Evolutionary conservation across 805 yeast species (phyloP).

Genomic region (Pichia membranifaciens): DNA sequence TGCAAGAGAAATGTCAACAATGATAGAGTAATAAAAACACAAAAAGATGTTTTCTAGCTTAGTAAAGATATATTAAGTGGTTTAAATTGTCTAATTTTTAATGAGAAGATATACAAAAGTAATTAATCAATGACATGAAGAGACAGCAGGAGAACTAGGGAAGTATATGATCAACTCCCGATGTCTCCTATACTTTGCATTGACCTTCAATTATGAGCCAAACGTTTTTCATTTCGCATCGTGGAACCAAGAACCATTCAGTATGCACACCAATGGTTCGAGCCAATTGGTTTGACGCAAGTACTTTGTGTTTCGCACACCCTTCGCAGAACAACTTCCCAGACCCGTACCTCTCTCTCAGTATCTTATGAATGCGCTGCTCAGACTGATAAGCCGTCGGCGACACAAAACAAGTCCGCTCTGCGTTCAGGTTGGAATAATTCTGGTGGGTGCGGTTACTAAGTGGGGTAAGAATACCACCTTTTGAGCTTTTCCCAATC

Average conservation of each 20-base stretch:
- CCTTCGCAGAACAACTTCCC: conserved; percentile 46
- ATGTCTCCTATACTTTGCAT: neutral
- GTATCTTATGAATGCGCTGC: conserved; percentile 33
- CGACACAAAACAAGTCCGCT: conserved; percentile 33
- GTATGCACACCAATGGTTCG: conserved; percentile 31
- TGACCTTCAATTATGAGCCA: conserved; percentile 16
- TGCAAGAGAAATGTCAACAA: no score
- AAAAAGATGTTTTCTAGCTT: no score
- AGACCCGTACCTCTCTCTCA: conserved; percentile 38
- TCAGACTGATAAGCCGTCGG: conserved; percentile 35
- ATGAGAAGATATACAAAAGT: no score
- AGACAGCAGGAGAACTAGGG: no score
- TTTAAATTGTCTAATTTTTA: no score
- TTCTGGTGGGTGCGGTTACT: conserved; percentile 2
- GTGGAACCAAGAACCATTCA: conserved; percentile 55
- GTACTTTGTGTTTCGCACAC: conserved; percentile 26
- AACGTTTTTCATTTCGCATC: conserved; percentile 31
- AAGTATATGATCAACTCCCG: no score
- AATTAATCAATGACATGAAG: no score
- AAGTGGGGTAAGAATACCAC: neutral
- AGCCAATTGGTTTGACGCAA: neutral
- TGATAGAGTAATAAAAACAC: no score
- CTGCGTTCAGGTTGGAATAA: conserved; percentile 8
- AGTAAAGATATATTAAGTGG: no score
- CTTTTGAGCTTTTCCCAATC: neutral